Conservation (phyloP, 176 grass and related monocot species). For the maize (Zea mays) region Zm-B73-REFERENCE-NAM-5.0 NC_050097.1:1959501-1960000, state of each 20-base stretch:
- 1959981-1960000: too few species aligned
- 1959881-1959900: slow-evolving; percentile 1
- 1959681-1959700: slow-evolving; percentile 12
- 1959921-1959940: slow-evolving; percentile 6
- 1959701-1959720: too few species aligned
- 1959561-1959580: slow-evolving; percentile 30
- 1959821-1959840: background rate
- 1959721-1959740: too few species aligned
- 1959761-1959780: slow-evolving; percentile 7
- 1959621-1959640: background rate
- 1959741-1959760: too few species aligned
- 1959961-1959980: background rate
- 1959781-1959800: background rate
- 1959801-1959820: background rate
- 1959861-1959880: slow-evolving; percentile 23
- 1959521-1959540: background rate
- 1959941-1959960: slow-evolving; percentile 28
- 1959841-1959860: background rate
- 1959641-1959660: slow-evolving; percentile 29
- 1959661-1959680: background rate
- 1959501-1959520: background rate
- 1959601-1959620: background rate
- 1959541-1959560: slow-evolving; percentile 1
- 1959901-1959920: background rate
- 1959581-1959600: too few species aligned